phyloP scores from a whole-genome alignment of 495 filamentous ascomycete genomes.

The Letharia lupina region DNA sequence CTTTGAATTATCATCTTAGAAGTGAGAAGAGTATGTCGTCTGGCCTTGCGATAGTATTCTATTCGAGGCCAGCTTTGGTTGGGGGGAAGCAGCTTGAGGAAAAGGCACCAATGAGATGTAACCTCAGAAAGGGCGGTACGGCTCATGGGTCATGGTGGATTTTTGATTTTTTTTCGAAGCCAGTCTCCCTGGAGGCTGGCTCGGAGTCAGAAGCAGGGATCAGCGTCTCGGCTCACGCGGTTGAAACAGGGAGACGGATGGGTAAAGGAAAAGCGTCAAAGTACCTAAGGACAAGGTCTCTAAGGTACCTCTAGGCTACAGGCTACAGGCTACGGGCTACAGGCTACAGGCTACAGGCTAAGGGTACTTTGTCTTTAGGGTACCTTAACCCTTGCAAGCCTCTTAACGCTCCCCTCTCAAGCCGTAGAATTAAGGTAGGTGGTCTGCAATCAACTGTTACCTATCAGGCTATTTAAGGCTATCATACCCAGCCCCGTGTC shows the following conservation, averaged over 20 bases:
- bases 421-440: background rate
- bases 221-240: background rate
- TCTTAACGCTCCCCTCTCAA: too few relatives aligned
- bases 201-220: background rate
- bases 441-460: background rate
- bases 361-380: too few relatives aligned
- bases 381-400: too few relatives aligned
- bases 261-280: too few relatives aligned
- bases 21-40: background rate
- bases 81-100: background rate
- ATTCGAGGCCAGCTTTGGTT: background rate
- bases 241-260: too few relatives aligned
- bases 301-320: too few relatives aligned
- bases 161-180: background rate
- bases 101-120: slow-evolving; percentile 4
- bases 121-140: background rate
- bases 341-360: too few relatives aligned
- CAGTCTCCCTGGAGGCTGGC: too few relatives aligned
- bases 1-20: background rate
- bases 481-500: background rate
- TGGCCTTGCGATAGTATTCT: background rate
- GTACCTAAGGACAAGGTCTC: too few relatives aligned
- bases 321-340: too few relatives aligned
- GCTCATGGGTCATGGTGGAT: background rate
- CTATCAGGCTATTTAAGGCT: background rate